Evolutionary conservation across 1,139 yeast species (phyloP).

Genomic region (Eremothecium coryli): DNA sequence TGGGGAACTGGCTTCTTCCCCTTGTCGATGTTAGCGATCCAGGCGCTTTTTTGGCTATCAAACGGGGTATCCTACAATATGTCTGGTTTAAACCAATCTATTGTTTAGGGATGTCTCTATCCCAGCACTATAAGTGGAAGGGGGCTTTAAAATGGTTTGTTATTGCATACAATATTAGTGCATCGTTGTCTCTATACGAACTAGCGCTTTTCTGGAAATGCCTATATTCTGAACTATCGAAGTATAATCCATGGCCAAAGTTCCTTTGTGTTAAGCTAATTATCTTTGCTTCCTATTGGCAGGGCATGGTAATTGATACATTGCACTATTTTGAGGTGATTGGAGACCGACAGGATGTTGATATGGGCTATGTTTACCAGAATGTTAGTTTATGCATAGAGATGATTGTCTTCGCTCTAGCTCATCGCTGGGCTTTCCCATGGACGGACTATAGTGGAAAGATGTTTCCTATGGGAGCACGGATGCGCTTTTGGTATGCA

Average conservation of each 20-base stretch:
- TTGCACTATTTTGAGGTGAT: slow-evolving; percentile 49
- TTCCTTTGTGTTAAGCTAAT: slow-evolving; percentile 86
- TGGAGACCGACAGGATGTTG: slow-evolving; percentile 28
- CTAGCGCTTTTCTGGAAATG: slow-evolving; percentile 91
- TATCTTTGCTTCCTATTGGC: slow-evolving; percentile 97
- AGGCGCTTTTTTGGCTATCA: slow-evolving; percentile 59
- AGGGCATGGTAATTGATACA: slow-evolving; percentile 63
- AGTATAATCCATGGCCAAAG: slow-evolving; percentile 84
- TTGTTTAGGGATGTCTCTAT: slow-evolving; percentile 46
- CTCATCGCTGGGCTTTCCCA: slow-evolving; percentile 82
- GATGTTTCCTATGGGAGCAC: slow-evolving; percentile 54
- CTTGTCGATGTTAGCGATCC: slow-evolving; percentile 84
- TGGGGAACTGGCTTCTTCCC: slow-evolving; percentile 37
- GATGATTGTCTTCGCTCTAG: slow-evolving; percentile 73
- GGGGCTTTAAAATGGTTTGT: slow-evolving; percentile 33
- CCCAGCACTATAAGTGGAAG: slow-evolving; percentile 38
- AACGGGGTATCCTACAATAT: slow-evolving; percentile 83
- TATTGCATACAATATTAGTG: slow-evolving; percentile 67
- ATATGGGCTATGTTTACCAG: slow-evolving; percentile 55
- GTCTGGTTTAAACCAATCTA: slow-evolving; percentile 89
- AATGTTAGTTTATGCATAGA: slow-evolving; percentile 78
- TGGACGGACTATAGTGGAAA: slow-evolving; percentile 60
- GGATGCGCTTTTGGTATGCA: slow-evolving; percentile 54
- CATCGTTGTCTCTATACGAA: slow-evolving; percentile 71
- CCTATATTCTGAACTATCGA: slow-evolving; percentile 61